phyloP scores from a whole-genome alignment of 148 eudicot genomes.

The Amaranthus hypochondriacus region DNA sequence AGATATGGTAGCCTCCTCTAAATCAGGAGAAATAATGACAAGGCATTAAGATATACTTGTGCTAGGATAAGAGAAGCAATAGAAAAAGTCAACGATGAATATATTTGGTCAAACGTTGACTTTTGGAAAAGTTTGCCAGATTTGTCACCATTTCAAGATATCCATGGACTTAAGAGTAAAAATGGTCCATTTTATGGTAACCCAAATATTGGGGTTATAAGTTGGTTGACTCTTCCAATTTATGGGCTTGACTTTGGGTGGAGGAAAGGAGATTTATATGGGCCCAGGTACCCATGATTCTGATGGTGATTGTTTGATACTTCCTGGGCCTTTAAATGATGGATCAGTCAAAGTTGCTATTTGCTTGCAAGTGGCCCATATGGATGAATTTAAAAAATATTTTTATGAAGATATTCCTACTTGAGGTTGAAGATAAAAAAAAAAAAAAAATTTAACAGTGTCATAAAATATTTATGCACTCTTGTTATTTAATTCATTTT shows the following conservation, averaged over 20 bases:
- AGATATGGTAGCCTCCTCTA: conserved; percentile 14
- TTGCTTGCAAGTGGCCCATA: conserved; percentile 34
- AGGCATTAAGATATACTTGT: conserved; percentile 30
- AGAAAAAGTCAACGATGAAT: conserved; percentile 26
- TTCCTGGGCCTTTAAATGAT: conserved; percentile 28
- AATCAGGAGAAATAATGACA: conserved; percentile 28
- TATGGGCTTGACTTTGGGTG: conserved; percentile 21
- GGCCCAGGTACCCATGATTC: conserved; percentile 28
- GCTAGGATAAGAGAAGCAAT: conserved; percentile 32
- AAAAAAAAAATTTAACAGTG: no score
- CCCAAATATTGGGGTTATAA: background rate
- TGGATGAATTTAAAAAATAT: conserved; percentile 25
- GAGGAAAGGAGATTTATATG: conserved; percentile 21
- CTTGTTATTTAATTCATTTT: no score
- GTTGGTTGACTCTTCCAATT: conserved; percentile 12
- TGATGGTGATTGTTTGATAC: conserved; percentile 37
- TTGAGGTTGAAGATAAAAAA: no score
- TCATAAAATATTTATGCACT: no score
- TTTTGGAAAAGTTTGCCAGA: conserved; percentile 23
- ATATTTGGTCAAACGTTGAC: conserved; percentile 21
- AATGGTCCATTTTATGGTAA: conserved; percentile 6
- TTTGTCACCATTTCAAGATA: conserved; percentile 27
- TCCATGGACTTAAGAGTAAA: conserved; percentile 14
- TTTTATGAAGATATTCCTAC: conserved; percentile 27
- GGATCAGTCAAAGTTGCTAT: conserved; percentile 37